Base-by-base conservation (phyloP, 805 yeast genomes). In the Millerago galiae region DNA sequence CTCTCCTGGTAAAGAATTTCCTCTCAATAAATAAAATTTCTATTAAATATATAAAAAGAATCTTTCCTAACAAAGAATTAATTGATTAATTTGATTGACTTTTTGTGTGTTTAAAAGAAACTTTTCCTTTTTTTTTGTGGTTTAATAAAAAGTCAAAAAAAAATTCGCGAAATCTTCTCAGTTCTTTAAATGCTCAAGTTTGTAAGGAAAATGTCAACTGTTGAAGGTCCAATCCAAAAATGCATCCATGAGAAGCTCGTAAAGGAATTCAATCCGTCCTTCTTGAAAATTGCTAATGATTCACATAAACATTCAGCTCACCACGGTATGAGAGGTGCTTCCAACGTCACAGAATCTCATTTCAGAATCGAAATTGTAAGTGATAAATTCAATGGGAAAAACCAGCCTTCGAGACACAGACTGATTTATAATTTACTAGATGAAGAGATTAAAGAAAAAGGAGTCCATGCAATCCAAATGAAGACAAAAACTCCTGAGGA, bases 241-340 rank as follows among this genome's bases (percentile, higher is more conserved):
- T 9, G 43, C 5, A 56, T 57, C 35, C 37, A 30, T n/a, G 37
- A 42, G n/a, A 57, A 57, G 35, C 47, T 57, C 5, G 43, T 42
- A 1, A 29, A 41, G 6, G 48, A 50, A 34, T 50, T 56, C 34
- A 40, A 65, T 49, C 95, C 77, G 17, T 55, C 57, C 8, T 60
- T 49, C 50, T 68, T 75, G 50, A 71, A 66, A 27, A 71, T 91
- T 6, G 68, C 67, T 44, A 91, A 91, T 59, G 97, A 91, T 62
- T 86, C 96, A 7, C 79, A 78, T 62, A 84, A 84, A 58, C 98
- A 91, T 62, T 77, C 89, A 2, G 90, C 86, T 50, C 98, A 91
- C 61, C 81, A 79, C 44, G 89, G 95, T 2, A 73, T 87, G 67
- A 72, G 79, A 41, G 88, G 82, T 4, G 87, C 90, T 8, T 51